These are phyloP conservation scores for Akanthomyces lecanii DNA, from an alignment of 2,329 filamentous ascomycete species.

Conservation along the genomic window DNA sequence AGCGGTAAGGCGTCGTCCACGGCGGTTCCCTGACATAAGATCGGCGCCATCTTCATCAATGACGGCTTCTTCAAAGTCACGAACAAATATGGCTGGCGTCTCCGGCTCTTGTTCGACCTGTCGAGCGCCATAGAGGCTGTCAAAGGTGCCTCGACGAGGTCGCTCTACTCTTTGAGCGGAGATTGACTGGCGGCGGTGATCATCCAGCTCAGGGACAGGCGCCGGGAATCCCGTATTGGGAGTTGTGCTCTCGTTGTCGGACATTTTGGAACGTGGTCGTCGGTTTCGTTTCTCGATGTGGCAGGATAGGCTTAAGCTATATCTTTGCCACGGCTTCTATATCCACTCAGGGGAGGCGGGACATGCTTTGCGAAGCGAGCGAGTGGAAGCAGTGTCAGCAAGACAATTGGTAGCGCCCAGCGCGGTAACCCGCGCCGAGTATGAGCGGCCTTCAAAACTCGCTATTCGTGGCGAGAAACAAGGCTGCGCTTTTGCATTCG, in stretches of 20 bases:
- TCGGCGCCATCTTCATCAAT: constrained; percentile 65
- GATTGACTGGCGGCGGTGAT: constrained; percentile 69
- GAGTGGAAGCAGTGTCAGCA: background rate
- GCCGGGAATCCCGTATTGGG: constrained; percentile 64
- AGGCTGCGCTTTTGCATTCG: background rate
- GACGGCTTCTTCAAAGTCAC: constrained; percentile 85
- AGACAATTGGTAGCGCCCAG: constrained; percentile 13
- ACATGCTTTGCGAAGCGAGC: constrained; percentile 5
- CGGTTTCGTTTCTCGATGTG: constrained; percentile 10
- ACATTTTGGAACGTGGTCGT: constrained; percentile 53
- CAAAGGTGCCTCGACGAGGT: constrained; percentile 67
- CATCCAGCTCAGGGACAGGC: constrained; percentile 77
- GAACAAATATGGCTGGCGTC: constrained; percentile 46
- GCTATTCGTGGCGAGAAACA: background rate
- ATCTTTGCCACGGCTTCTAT: constrained; percentile 23
- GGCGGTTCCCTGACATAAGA: constrained; percentile 39
- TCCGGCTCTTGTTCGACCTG: constrained; percentile 39
- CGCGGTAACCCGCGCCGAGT: constrained; percentile 19
- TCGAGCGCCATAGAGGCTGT: constrained; percentile 59
- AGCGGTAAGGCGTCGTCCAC: constrained; percentile 53
- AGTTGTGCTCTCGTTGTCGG: constrained; percentile 57
- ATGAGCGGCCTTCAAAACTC: constrained; percentile 21
- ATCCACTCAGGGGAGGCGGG: constrained; percentile 31
- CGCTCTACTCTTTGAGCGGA: constrained; percentile 58
- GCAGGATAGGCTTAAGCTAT: background rate